Percentiles rank a stretch among this genome's conserved stretches.
Evolutionary conservation across 257 asterid genomes (phyloP).

Genomic region (Primulina tabacum): DNA sequence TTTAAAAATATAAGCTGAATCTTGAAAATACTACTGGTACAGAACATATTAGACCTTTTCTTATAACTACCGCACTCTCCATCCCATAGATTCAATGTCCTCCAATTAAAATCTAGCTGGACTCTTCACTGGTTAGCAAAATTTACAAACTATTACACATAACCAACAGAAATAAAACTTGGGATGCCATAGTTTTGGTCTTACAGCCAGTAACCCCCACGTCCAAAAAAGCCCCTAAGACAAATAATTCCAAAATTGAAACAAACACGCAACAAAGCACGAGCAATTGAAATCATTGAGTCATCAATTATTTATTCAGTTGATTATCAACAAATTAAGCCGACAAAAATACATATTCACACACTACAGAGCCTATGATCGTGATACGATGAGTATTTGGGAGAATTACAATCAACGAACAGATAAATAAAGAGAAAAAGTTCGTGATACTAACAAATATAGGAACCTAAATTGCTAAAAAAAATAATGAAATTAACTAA

Average conservation of each 20-base stretch:
- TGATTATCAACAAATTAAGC: not conserved
- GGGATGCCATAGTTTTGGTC: not conserved
- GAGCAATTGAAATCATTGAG: conserved; percentile 9
- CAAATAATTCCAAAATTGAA: conserved; percentile 11
- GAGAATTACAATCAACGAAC: not conserved
- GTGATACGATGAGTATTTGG: not conserved
- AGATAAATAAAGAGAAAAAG: conserved; percentile 9
- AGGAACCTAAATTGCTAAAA: not conserved
- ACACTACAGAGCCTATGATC: not conserved
- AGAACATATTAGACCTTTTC: not conserved
- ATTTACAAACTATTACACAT: not conserved
- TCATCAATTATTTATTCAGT: conserved; percentile 6
- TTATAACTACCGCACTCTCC: not conserved
- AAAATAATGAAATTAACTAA: not conserved
- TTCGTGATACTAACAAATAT: not conserved
- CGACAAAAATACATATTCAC: not conserved
- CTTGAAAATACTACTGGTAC: not conserved
- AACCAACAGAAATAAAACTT: not conserved
- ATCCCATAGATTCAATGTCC: not conserved
- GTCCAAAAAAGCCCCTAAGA: not conserved
- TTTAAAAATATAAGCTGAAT: not conserved
- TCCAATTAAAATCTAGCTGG: not conserved
- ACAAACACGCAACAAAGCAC: not conserved
- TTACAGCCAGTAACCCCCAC: not conserved
- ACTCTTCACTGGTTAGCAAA: not conserved